A percentile compares a stretch with the other conserved stretches of the same genome.
Evolutionary conservation across 257 asterid genomes (phyloP).

Genomic region (Echites panduratus): DNA sequence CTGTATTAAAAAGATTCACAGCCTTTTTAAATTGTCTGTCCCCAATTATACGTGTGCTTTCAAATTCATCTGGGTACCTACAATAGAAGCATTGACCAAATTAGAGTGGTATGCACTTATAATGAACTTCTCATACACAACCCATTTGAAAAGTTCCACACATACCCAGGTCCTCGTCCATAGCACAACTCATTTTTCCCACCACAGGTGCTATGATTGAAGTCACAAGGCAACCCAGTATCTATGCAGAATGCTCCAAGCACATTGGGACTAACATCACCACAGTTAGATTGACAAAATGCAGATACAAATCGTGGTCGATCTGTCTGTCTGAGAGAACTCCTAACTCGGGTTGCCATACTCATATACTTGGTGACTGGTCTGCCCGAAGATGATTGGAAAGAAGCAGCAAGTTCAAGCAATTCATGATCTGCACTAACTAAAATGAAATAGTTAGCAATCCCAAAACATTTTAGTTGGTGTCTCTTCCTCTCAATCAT

Average conservation of each 20-base stretch:
- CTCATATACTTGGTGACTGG: slow-evolving; percentile 60
- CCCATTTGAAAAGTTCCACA: background rate
- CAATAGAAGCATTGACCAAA: slow-evolving; percentile 23
- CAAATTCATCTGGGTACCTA: slow-evolving; percentile 94
- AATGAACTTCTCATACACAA: background rate
- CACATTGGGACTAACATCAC: slow-evolving; percentile 99
- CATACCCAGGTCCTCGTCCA: slow-evolving; percentile 98
- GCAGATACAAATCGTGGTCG: slow-evolving; percentile 87
- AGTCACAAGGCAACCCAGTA: slow-evolving; percentile 94
- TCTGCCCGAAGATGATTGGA: slow-evolving; percentile 62
- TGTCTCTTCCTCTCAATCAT: background rate
- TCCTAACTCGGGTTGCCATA: slow-evolving; percentile 80
- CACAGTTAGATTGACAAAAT: slow-evolving; percentile 95
- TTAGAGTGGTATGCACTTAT: background rate
- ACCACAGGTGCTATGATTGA: slow-evolving; percentile 94
- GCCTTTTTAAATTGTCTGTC: slow-evolving; percentile 88
- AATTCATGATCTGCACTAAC: slow-evolving; percentile 70
- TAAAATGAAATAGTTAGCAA: slow-evolving; percentile 19
- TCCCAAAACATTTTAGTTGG: background rate
- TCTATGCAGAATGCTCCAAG: slow-evolving; percentile 95
- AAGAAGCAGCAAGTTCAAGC: slow-evolving; percentile 85
- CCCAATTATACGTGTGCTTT: slow-evolving; percentile 91
- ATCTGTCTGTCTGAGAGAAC: slow-evolving; percentile 63
- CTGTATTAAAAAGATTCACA: slow-evolving; percentile 62
- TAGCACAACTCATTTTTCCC: slow-evolving; percentile 96